phyloP scores from a whole-genome alignment of 148 eudicot genomes.

The Rhododendron williamsianum region DNA sequence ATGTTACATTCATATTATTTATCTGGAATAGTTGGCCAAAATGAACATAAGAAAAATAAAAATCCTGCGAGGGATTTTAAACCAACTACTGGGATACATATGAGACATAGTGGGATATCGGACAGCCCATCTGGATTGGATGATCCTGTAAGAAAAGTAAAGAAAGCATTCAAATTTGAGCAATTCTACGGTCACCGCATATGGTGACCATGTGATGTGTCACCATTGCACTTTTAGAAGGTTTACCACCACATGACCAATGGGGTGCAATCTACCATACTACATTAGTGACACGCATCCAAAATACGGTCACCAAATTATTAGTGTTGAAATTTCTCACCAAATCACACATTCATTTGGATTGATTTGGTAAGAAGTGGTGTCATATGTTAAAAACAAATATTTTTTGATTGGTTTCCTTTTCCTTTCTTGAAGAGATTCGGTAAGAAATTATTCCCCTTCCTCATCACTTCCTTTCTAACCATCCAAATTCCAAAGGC shows the following conservation, averaged over 20 bases:
- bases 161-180: too few species aligned
- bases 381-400: neutral
- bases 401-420: neutral
- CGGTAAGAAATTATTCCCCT: neutral
- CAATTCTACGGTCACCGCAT: too few species aligned
- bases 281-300: neutral
- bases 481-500: neutral
- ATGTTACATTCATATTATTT: neutral
- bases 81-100: neutral
- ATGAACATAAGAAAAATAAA: neutral
- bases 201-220: too few species aligned
- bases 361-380: neutral
- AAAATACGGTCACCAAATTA: neutral
- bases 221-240: too few species aligned
- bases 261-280: neutral
- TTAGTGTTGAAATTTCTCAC: neutral
- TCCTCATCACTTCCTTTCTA: neutral
- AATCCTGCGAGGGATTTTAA: neutral
- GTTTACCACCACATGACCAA: too few species aligned
- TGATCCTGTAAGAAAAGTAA: neutral
- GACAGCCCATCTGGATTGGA: neutral
- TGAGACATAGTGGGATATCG: neutral
- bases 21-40: neutral
- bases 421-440: neutral
- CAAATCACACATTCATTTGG: neutral